Evolutionary conservation across 306 rosid genomes (phyloP), one percentile per base, ranked within the genome.

Genomic region (Lathyrus oleraceus): DNA sequence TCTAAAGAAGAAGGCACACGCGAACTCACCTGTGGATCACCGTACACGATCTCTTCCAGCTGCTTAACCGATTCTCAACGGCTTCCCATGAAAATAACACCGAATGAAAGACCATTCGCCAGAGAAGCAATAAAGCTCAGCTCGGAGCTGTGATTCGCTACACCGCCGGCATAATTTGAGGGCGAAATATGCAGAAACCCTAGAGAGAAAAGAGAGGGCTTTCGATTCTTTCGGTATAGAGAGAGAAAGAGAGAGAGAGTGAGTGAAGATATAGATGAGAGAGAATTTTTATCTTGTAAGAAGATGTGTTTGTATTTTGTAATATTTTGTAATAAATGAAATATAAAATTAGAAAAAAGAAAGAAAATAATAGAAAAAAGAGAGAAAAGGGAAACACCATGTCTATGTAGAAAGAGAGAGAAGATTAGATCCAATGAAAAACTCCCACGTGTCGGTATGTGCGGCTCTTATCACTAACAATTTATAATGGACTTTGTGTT

Each of bases 141-240:
- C 81, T 72, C 16, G 6, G 74, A 47, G 82, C 45, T 71, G 15
- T 44, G 88, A 86, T 83, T 83, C 79, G 40, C 65, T 62, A 80
- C 76, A 13, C 47, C 23, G 47, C 2, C 60, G 44, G 62, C 67
- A 73, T 58, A 86, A 85, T 81, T 88, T 66, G 78, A 74, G 85
- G 78, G 91, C 86, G 96, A 85, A 81, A 16, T 69, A 75, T 52
- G 30, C 56, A 49, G 70, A 84, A 95, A 89, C 90, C 96, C 97
- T 94, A 95, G 87, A 87, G 85, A 85, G 89, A 86, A 87, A 84
- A 83, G 85, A 83, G 79, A 83, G 74, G 86, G 82, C 73, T 79
- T 81, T 82, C 86, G 82, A 85, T 81, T 72, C 73, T 61, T 40
- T 64, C 75, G 82, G 76, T 64, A 61, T 66, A 19, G 72, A 27